Base-by-base conservation (phyloP, 495 filamentous ascomycete species). In the Pseudoneurospora amorphoporcata region DNA sequence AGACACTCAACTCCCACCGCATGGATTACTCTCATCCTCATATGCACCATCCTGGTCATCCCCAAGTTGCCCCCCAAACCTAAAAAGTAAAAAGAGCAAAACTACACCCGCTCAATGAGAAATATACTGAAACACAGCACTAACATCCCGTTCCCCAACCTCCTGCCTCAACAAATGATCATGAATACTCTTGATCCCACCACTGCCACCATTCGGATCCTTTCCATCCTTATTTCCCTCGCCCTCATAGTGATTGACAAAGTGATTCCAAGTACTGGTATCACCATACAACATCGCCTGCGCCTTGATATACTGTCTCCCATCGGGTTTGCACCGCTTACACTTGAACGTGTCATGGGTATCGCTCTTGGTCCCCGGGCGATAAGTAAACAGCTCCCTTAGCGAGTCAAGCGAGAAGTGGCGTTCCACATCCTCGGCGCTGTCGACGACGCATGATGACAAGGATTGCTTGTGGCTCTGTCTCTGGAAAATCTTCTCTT, bases 301-400 rank as follows among this genome's bases (percentile, higher is more conserved):
- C 1, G 94, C 92, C 81, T 97, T 97, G 73, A 97, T 88, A 72
- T 85, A 87, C 80, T 99, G 95, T 69, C 86, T 88, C 12, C 94
- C 94, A 75, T 96, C 92, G 1, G 92, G 90, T 77, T 90, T 92
- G 77, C 95, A 99, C 41, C 95, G 84, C 84, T 97, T 98, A 81
- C 95, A 99, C 84, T 97, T 98, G 86, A 99, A 98, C 3, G 96
- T 98, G 75, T 99, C 95, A 76, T 99, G 95, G 1, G 95, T 98
- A 77, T 99, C 96, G 76, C 93, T 96, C 32, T 86, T 87, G 3
- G 95, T 98, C 29, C 90, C 87, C 0, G 88, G 87, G 53, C 92
- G 89, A 84, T 95, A 98, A 83, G 95, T 92, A 85, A 99, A 99
- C 65, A 99, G 83, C 80, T 99, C 94, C 19, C 94, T 85, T 35